Percentiles rank a stretch among this genome's conserved stretches.
Evolutionary conservation across 495 filamentous ascomycete genomes (phyloP).

Genomic region (Hypoxylon rickii): DNA sequence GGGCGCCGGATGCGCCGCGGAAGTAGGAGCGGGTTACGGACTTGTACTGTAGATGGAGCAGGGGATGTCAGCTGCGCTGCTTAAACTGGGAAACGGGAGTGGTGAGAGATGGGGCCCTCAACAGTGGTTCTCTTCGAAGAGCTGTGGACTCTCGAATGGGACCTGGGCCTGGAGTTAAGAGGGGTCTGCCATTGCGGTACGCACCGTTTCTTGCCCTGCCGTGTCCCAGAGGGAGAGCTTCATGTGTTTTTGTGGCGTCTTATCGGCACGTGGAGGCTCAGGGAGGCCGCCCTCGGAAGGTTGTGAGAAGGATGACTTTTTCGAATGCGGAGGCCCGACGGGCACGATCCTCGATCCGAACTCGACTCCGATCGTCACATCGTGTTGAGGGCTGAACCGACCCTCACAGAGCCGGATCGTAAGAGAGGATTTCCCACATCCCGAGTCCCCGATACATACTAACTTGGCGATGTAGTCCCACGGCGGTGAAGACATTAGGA

Average conservation of each 20-base stretch:
- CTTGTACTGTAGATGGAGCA: conserved; percentile 60
- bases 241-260: conserved; percentile 69
- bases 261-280: conserved; percentile 35
- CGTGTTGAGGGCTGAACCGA: conserved; percentile 88
- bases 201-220: conserved; percentile 84
- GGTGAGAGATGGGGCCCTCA: too few relatives aligned
- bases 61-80: neutral
- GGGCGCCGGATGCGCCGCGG: conserved; percentile 85
- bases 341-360: conserved; percentile 94
- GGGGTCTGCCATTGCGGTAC: neutral
- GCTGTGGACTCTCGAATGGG: neutral
- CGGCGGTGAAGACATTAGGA: conserved; percentile 60
- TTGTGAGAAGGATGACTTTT: conserved; percentile 34
- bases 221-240: conserved; percentile 88
- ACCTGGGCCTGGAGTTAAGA: neutral
- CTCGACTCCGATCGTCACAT: conserved; percentile 98
- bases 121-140: neutral
- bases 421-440: conserved; percentile 86
- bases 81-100: too few relatives aligned
- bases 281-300: conserved; percentile 49
- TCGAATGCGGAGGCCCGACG: conserved; percentile 76
- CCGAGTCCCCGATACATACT: conserved; percentile 94
- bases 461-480: conserved; percentile 99
- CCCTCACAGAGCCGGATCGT: conserved; percentile 97
- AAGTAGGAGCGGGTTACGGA: conserved; percentile 95